phyloP scores from a whole-genome alignment of 192 early-diverging fungal genomes.

The Coemansia sp. region DNA sequence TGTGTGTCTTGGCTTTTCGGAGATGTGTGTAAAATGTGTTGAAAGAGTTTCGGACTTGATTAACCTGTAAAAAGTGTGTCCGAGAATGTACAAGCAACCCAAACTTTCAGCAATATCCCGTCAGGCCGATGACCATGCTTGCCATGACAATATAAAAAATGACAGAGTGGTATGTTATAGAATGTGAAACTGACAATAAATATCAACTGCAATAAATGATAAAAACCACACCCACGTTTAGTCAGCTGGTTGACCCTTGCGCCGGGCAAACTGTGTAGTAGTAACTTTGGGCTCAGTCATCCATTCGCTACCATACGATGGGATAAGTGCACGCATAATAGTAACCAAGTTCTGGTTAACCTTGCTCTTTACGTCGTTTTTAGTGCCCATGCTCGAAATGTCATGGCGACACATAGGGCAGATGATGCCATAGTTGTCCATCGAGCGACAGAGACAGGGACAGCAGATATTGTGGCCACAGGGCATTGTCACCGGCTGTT shows the following conservation, averaged over 20 bases:
- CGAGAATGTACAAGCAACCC: too few species aligned
- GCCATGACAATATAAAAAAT: too few species aligned
- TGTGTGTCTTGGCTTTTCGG: neutral
- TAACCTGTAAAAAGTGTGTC: too few species aligned
- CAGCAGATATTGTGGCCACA: constrained; percentile 51
- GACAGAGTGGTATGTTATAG: too few species aligned
- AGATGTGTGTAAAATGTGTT: too few species aligned
- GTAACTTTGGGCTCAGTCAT: neutral
- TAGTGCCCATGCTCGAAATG: constrained; percentile 26
- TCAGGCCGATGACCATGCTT: too few species aligned
- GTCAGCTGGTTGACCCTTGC: constrained; percentile 8
- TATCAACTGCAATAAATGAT: too few species aligned
- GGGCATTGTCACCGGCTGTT: constrained; percentile 35
- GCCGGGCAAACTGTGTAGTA: constrained; percentile 20
- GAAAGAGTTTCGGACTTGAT: too few species aligned
- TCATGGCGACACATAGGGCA: constrained; percentile 44
- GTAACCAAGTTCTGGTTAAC: constrained; percentile 37
- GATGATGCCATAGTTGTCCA: constrained; percentile 27
- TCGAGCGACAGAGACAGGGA: constrained; percentile 31
- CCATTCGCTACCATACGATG: constrained; percentile 41
- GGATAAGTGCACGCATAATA: constrained; percentile 37
- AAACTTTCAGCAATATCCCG: too few species aligned
- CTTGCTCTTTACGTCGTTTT: constrained; percentile 9
- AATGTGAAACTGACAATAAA: too few species aligned
- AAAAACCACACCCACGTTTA: neutral